phyloP scores from a whole-genome alignment of 257 asterid species.

The Vinca minor region DNA sequence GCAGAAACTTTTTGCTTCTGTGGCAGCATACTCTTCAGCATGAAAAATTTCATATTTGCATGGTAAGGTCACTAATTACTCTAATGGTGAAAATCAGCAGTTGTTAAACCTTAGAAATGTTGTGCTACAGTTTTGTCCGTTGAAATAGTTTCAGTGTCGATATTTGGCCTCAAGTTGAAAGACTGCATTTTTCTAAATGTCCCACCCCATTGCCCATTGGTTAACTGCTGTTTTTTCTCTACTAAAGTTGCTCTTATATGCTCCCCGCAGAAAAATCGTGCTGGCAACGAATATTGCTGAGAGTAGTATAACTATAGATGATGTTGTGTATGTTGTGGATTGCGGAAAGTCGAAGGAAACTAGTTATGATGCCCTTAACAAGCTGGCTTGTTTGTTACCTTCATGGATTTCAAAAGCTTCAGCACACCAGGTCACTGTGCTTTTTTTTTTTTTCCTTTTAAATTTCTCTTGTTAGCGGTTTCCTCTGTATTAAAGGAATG shows the following conservation, averaged over 20 bases:
- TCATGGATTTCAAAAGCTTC: conserved; percentile 99
- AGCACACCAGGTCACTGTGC: conserved; percentile 70
- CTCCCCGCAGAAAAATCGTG: conserved; percentile 72
- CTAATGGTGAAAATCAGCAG: not conserved
- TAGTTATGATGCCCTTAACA: conserved; percentile 95
- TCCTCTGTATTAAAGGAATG: not conserved
- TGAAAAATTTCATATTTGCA: not conserved
- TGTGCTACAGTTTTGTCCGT: not conserved
- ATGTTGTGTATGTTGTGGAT: conserved; percentile 88
- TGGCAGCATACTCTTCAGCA: not conserved
- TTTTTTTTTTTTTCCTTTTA: too few species aligned
- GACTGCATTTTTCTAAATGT: not conserved
- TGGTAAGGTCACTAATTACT: not conserved
- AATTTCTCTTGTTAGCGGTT: not conserved
- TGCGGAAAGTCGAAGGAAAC: conserved; percentile 98
- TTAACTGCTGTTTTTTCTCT: not conserved
- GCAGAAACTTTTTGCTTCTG: not conserved
- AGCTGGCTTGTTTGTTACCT: conserved; percentile 87
- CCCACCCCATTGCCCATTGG: too few species aligned
- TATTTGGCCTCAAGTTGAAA: not conserved
- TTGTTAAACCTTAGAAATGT: not conserved
- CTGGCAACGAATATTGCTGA: conserved; percentile 96
- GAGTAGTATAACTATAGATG: conserved; percentile 96
- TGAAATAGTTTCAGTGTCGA: not conserved
- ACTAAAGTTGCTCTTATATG: not conserved